These are phyloP conservation scores for Kazachstania psychrophila DNA, from an alignment of 805 yeast genomes.

Conservation along the genomic window DNA sequence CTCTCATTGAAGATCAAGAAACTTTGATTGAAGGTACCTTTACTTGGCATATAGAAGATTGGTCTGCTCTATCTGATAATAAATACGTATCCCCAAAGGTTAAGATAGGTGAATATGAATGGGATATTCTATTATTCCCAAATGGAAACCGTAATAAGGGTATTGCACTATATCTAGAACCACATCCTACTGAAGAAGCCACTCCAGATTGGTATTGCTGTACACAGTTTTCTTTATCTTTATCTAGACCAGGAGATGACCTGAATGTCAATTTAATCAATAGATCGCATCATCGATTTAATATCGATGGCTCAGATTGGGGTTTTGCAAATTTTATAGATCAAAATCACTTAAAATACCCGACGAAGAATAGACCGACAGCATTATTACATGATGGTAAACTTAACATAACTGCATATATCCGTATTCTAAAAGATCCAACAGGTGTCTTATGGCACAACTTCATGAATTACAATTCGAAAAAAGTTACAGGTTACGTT, in stretches of 20 bases:
- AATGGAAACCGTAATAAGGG: slow-evolving; percentile 53
- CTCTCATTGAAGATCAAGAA: slow-evolving; percentile 18
- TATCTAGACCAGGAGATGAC: slow-evolving; percentile 67
- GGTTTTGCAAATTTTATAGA: slow-evolving; percentile 80
- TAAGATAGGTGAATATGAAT: slow-evolving; percentile 51
- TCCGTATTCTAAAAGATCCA: slow-evolving; percentile 71
- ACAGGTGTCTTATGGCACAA: slow-evolving; percentile 95
- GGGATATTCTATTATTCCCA: slow-evolving; percentile 71
- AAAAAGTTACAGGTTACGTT: slow-evolving; percentile 77
- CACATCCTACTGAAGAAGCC: slow-evolving; percentile 35
- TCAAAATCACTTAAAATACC: slow-evolving; percentile 37
- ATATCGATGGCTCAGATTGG: slow-evolving; percentile 79
- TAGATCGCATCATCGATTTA: slow-evolving; percentile 71
- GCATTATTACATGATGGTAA: slow-evolving; percentile 42
- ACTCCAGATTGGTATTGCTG: slow-evolving; percentile 71
- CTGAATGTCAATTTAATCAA: slow-evolving; percentile 51
- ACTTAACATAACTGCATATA: slow-evolving; percentile 66
- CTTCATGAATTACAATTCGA: slow-evolving; percentile 75
- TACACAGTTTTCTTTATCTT: slow-evolving; percentile 77
- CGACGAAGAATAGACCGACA: slow-evolving; percentile 31
- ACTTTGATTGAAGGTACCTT: slow-evolving; percentile 28
- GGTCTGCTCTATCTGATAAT: slow-evolving; percentile 38
- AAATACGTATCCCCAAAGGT: slow-evolving; percentile 37
- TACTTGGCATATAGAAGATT: slow-evolving; percentile 45
- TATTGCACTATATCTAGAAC: slow-evolving; percentile 74